phyloP scores from a whole-genome alignment of 2,329 filamentous ascomycete species.

The Cercospora sp. region DNA sequence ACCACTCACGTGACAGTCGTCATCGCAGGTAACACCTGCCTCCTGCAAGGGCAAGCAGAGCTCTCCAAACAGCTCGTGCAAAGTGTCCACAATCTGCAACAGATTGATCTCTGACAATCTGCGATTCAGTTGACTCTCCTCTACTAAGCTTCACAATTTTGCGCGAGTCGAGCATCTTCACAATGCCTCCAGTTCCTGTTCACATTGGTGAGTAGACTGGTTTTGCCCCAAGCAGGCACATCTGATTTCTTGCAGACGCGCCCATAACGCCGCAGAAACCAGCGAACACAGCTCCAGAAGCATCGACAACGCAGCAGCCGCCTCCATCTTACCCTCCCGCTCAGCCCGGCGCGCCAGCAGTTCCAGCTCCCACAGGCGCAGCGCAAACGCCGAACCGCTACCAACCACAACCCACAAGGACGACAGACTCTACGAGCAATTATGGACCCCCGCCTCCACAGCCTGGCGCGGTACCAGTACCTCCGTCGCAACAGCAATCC shows the following conservation, averaged over 20 bases:
- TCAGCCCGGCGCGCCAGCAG: conserved; percentile 34
- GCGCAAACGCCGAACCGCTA: conserved; percentile 31
- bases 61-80: background rate
- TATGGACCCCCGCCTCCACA: conserved; percentile 44
- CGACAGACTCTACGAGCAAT: conserved; percentile 25
- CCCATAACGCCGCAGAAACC: conserved; percentile 47
- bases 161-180: conserved; percentile 17
- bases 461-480: conserved; percentile 45
- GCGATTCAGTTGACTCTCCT: background rate
- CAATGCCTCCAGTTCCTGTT: conserved; percentile 50
- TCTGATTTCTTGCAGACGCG: conserved; percentile 34
- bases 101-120: conserved; percentile 6
- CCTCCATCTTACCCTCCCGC: conserved; percentile 33
- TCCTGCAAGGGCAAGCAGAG: conserved; percentile 5
- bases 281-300: conserved; percentile 26
- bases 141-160: background rate
- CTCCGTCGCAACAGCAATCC: conserved; percentile 33
- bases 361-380: conserved; percentile 38
- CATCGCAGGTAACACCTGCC: background rate
- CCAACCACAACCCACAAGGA: conserved; percentile 33
- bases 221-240: background rate
- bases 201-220: conserved; percentile 37
- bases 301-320: conserved; percentile 29
- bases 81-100: conserved; percentile 8
- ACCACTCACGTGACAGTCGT: background rate